These are phyloP conservation scores for Trichoderma harzianum DNA, from an alignment of 2,329 filamentous ascomycete species.

Conservation along the genomic window DNA sequence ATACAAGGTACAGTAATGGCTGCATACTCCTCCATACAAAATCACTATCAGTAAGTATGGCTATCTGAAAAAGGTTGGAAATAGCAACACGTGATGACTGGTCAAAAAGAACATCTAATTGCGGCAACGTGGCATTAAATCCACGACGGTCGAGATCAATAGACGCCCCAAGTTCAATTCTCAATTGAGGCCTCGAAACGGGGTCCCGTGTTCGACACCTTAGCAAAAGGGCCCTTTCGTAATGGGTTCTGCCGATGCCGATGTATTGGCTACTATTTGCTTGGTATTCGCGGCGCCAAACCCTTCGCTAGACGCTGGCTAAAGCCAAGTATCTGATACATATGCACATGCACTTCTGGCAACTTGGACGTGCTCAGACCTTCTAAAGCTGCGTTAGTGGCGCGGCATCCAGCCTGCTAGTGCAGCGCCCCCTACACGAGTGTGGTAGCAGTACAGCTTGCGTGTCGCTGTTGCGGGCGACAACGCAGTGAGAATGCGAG, in stretches of 20 bases:
- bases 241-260: not conserved
- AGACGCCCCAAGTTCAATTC: not conserved
- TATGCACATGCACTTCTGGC: not conserved
- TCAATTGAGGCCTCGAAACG: slow-evolving; percentile 1
- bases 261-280: not conserved
- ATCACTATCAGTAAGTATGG: not conserved
- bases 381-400: slow-evolving; percentile 13
- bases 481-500: not conserved
- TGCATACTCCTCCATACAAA: not conserved
- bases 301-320: not conserved
- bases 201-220: not conserved
- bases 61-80: not conserved
- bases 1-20: too few relatives aligned
- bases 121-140: slow-evolving; percentile 4
- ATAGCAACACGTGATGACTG: not conserved
- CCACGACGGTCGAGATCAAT: not conserved
- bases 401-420: slow-evolving; percentile 4
- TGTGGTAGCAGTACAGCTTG: not conserved
- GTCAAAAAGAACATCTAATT: not conserved
- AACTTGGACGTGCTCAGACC: slow-evolving; percentile 3
- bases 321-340: not conserved
- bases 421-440: not conserved
- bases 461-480: too few relatives aligned
- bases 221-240: not conserved
- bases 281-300: not conserved